These are phyloP conservation scores for Lentinula guzmanii DNA, from an alignment of 768 basidiomycete genomes.

Conservation along the genomic window DNA sequence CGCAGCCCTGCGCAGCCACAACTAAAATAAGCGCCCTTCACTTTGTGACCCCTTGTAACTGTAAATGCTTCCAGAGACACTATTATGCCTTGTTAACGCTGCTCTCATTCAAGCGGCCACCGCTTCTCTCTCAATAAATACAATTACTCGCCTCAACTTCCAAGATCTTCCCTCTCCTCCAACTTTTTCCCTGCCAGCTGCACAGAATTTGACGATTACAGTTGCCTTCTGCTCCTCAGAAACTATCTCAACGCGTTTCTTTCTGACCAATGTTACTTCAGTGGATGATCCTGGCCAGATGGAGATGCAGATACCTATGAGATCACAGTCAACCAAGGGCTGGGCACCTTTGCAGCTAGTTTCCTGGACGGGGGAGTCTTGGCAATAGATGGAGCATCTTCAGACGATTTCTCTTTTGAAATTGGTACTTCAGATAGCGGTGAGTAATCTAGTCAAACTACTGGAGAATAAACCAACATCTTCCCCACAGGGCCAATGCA, in stretches of 20 bases:
- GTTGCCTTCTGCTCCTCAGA: conserved; percentile 40
- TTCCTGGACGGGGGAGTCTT: conserved; percentile 46
- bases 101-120: not conserved
- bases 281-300: conserved; percentile 25
- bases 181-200: conserved; percentile 33
- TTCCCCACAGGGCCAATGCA: conserved; percentile 37
- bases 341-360: conserved; percentile 44
- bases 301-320: conserved; percentile 40
- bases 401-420: conserved; percentile 43
- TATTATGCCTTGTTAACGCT: conserved; percentile 7
- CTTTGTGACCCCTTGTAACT: not conserved
- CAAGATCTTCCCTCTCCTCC: conserved; percentile 25
- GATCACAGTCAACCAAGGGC: conserved; percentile 40
- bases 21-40: not conserved
- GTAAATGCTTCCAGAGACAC: conserved; percentile 5
- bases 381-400: conserved; percentile 31
- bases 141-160: conserved; percentile 25
- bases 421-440: conserved; percentile 47
- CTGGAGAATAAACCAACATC: not conserved
- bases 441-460: conserved; percentile 11
- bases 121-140: conserved; percentile 27
- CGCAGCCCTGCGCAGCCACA: not conserved
- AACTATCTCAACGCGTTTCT: conserved; percentile 41
- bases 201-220: conserved; percentile 35
- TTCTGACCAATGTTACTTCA: conserved; percentile 47